phyloP scores from a whole-genome alignment of 441 rosid genomes.

The Eruca vesicaria region DNA sequence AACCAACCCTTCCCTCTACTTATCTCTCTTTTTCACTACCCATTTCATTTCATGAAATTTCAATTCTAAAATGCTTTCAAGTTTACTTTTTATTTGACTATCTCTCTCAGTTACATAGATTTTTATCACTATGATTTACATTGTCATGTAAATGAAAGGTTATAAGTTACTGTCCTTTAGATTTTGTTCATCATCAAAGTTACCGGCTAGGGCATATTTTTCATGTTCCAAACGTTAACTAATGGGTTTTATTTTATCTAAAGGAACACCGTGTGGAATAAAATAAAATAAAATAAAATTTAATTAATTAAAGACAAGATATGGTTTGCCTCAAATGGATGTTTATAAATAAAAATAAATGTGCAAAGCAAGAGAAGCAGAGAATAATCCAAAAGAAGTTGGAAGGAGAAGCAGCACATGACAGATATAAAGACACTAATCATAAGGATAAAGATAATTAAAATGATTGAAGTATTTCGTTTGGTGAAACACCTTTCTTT shows the following conservation, averaged over 20 bases:
- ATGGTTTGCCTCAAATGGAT: slow-evolving; percentile 10
- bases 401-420: slow-evolving; percentile 36
- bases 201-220: background rate
- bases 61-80: slow-evolving; percentile 17
- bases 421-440: slow-evolving; percentile 42
- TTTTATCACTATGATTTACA: background rate
- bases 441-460: slow-evolving; percentile 26
- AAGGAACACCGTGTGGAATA: background rate
- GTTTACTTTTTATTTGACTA: background rate
- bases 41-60: slow-evolving; percentile 23
- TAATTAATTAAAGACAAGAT: background rate
- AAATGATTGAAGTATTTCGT: slow-evolving; percentile 31
- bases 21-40: slow-evolving; percentile 27
- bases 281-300: background rate
- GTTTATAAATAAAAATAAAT: slow-evolving; percentile 7
- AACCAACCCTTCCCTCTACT: slow-evolving; percentile 58
- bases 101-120: background rate
- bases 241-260: background rate
- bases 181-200: background rate
- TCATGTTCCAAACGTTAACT: slow-evolving; percentile 3
- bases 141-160: background rate
- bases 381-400: slow-evolving; percentile 39
- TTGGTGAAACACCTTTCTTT: slow-evolving; percentile 27
- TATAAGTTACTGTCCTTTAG: background rate
- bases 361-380: slow-evolving; percentile 14